Evolutionary conservation across 352 stramenopile genomes (phyloP), one percentile per base, ranked within the genome.

Genomic region (Nothophytophthora sp.): DNA sequence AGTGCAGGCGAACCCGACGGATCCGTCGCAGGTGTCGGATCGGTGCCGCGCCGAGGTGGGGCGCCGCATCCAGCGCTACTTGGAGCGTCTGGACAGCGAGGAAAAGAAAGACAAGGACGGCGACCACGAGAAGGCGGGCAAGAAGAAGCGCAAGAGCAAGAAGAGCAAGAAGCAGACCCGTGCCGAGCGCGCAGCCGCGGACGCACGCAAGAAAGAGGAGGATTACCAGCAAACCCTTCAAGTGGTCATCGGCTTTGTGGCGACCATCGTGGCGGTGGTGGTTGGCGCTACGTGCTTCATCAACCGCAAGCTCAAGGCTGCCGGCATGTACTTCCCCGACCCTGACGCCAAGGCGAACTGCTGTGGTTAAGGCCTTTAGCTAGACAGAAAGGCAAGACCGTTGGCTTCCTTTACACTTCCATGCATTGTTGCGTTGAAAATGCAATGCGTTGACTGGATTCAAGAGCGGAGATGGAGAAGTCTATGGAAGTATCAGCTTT

Each of bases 271-370:
- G 40, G 81, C 81, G 0, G 50, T 83, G n/a, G 50, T 81, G 18
- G 57, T 62, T 5, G 76, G 78, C 15, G 69, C 63, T 33, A 79
- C 81, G 27, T 91, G 73, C 54, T 63, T 83, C 62, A 88, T 92
- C 50, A 90, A 91, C 66, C 77, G 83, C 61, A 94, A 94, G 70
- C 79, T 92, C 45, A 92, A 92, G 70, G 65, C 59, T 10, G 81
- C 78, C 13, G 81, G 81, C 22, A 86, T 92, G 67, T 92, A 92
- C 74, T 88, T 84, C 49, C 70, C 81, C 2, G 63, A 88, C 43
- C 76, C 80, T 8, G 56, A 73, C 5, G 77, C 55, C 27, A 83
- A 82, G 55, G 63, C 77, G 0, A 69, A 67, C 20, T 87, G 83
- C 70, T 86, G 82, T 57, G 57, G 70, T 42, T 78, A 73, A 43